Base-by-base conservation (phyloP, 768 basidiomycete genomes). In the Sarcomyxa edulis region DNA sequence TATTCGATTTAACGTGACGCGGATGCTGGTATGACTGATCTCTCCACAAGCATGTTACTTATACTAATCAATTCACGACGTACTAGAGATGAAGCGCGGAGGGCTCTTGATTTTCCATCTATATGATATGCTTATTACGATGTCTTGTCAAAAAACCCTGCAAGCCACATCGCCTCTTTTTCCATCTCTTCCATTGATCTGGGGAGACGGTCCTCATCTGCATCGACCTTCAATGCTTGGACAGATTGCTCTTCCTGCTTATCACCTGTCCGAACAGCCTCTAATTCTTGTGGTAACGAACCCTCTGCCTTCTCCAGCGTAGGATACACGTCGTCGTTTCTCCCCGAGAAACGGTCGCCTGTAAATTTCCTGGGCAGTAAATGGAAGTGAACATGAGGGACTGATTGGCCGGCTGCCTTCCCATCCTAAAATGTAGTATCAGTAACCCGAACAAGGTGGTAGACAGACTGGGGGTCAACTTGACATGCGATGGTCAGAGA, bases 311-410 rank as follows among this genome's bases (percentile, higher is more conserved):
- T 59, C 56, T 95, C 92, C 10, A 97, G 58, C 2, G 71, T 80
- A 3, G 84, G 85, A 59, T 96, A 90, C 28, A 91, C 59, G n/a
- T 76, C 76, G 55, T 90, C 85, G 49, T 79, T 84, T 38, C 62
- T 64, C 9, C 55, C 63, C 14, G 75, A 66, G 54, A 87, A 90
- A 15, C 60, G 65, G 59, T 90, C 87, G 8, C 81, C 82, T 32
- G 65, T 67, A 22, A 71, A 63, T 52, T 81, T 81, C 2, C 95
- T 79, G 15, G 96, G 96, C 4, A 99, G 62, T 20, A 98, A 61
- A 55, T 99, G 96, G 49, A 96, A 84, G 60, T 99, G 96, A n/a
- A 97, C 90, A 54, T 98, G 96, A 1, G 89, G 80, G n/a, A 91
- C 78, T 21, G 61, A 65, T 54, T 74, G 72, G 0, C 92, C 93